Evolutionary conservation across 495 filamentous ascomycete genomes (phyloP), one percentile per base, ranked within the genome.

Genomic region (Xeromyces bisporus): DNA sequence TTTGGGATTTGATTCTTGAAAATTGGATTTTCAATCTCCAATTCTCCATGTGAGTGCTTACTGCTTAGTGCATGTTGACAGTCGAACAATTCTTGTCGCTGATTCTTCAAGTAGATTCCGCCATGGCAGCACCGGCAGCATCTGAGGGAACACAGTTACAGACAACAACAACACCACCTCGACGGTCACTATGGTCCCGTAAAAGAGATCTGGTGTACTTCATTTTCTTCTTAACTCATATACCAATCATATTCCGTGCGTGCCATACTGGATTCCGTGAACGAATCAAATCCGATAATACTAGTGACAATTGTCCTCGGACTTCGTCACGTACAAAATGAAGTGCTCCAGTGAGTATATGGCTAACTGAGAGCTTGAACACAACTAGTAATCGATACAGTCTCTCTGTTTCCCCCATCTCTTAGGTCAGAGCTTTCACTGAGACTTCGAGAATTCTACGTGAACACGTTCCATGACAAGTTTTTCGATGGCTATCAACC

Each of bases 381-480:
- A n/a, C n/a, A n/a, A 13, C 8, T 37, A 79, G 75, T 70, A 28
- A 55, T 80, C 47, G 77, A 84, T 45, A 64, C 73, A 12, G 68
- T 69, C 18, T 64, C 74, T 18, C 58, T 77, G 24, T 80, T 75
- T 40, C 80, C 80, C 2, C 24, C 55, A 0, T 53, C 51, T 28
- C 42, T 80, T 9, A 61, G 59, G 35, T 58, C 64, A 1, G 38
- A 58, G 2, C 47, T 72, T 43, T 60, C 75, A 31, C 39, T 44
- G 23, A 24, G 45, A 0, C 24, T 81, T 20, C 73, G 75, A 20
- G 40, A 51, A 0, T 77, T 59, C 53, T 85, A 87, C 56, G 62
- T 80, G 37, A 35, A 48, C 9, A 77, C 62, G 6, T 81, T 75
- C 58, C 68, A 71, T 24, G 84, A 93, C 53, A 79, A 73, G 15